Percentiles rank a stretch among this genome's conserved stretches.
Evolutionary conservation across 2,329 filamentous ascomycete genomes (phyloP).

Genomic region (Hymenoscyphus infarciens): DNA sequence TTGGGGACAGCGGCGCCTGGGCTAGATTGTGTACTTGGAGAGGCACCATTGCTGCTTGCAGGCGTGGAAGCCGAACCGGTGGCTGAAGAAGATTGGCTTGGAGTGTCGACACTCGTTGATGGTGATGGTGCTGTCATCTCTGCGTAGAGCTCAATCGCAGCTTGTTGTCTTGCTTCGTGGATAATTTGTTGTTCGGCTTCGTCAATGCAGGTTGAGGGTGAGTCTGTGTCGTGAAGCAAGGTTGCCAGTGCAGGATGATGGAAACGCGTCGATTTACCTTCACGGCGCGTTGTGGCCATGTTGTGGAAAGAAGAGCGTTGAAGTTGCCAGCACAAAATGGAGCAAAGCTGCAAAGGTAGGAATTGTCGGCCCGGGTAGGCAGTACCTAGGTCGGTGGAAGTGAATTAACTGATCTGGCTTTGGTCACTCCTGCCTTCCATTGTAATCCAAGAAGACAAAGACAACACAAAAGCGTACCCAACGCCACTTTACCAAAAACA

Average conservation of each 20-base stretch:
- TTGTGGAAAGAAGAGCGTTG: background rate
- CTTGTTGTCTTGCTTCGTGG: slow-evolving; percentile 13
- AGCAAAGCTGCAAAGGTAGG: background rate
- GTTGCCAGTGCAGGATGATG: background rate
- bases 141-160: background rate
- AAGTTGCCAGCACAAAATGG: background rate
- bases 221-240: background rate
- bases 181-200: slow-evolving; percentile 19
- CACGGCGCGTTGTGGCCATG: background rate
- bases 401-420: background rate
- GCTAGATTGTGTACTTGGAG: background rate
- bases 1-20: background rate
- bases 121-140: background rate
- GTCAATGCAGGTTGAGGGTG: slow-evolving; percentile 7
- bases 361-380: background rate
- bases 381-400: background rate
- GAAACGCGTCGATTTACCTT: background rate
- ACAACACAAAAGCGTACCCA: background rate
- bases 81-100: background rate
- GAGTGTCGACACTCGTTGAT: background rate
- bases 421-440: background rate
- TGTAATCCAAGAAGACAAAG: background rate
- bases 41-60: slow-evolving; percentile 1
- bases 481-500: background rate
- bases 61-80: background rate